These are phyloP conservation scores for Nemania abortiva DNA, from an alignment of 2,329 filamentous ascomycete genomes.

Conservation along the genomic window DNA sequence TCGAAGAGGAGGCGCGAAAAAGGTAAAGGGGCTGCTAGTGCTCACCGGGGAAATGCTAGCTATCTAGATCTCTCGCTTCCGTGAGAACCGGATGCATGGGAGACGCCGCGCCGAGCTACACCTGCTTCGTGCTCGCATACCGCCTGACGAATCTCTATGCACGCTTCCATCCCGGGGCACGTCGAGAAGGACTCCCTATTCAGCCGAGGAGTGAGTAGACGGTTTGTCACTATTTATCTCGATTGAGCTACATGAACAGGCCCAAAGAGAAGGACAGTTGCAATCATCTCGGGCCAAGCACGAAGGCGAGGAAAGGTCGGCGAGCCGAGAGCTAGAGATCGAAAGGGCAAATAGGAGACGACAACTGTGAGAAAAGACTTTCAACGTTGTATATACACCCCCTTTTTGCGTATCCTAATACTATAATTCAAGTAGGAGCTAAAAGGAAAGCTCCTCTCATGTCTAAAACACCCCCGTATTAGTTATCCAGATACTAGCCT, in stretches of 20 bases:
- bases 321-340: constrained; percentile 12
- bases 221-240: not conserved
- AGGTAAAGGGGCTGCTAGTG: not conserved
- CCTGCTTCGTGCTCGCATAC: not conserved
- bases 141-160: not conserved
- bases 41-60: not conserved
- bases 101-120: not conserved
- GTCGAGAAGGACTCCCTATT: not conserved
- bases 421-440: constrained; percentile 37
- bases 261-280: not conserved
- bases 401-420: constrained; percentile 37
- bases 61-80: constrained; percentile 9
- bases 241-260: not conserved
- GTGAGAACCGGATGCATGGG: not conserved
- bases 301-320: not conserved
- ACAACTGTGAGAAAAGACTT: constrained; percentile 16
- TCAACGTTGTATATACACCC: constrained; percentile 37
- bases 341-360: constrained; percentile 38
- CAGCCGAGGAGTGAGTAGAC: not conserved
- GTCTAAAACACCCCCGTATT: constrained; percentile 21
- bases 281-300: not conserved
- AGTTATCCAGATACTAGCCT: not conserved
- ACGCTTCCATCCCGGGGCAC: not conserved
- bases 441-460: constrained; percentile 24
- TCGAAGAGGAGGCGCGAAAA: not conserved